Percentiles rank a stretch among this genome's conserved stretches.
These are phyloP conservation scores for Hondaea fermentalgiana DNA, from an alignment of 108 stramenopile genomes.

Conservation along the genomic window DNA sequence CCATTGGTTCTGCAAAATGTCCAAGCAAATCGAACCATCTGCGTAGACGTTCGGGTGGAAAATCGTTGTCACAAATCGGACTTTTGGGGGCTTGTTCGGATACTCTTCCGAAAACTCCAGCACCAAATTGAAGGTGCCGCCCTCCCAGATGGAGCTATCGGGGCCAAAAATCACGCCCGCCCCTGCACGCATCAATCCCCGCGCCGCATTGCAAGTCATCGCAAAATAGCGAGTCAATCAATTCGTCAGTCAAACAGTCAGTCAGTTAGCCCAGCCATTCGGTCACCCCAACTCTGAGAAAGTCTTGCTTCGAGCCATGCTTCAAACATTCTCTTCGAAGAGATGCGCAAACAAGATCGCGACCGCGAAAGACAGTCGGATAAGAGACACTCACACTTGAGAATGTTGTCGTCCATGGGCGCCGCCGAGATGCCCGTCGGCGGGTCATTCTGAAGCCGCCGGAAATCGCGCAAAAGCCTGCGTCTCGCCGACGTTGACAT, in stretches of 20 bases:
- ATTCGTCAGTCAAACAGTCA: not conserved
- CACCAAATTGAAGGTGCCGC: slow-evolving; percentile 83
- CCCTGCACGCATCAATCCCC: not conserved
- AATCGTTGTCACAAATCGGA: slow-evolving; percentile 95
- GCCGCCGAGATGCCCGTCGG: slow-evolving; percentile 94
- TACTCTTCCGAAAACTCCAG: slow-evolving; percentile 98
- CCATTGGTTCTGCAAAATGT: slow-evolving; percentile 99
- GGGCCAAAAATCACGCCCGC: slow-evolving; percentile 98
- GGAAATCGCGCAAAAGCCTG: slow-evolving; percentile 90
- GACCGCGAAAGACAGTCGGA: no score
- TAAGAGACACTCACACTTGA: slow-evolving; percentile 54
- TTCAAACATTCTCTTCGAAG: no score
- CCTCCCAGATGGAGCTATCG: slow-evolving; percentile 99
- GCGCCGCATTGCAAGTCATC: not conserved
- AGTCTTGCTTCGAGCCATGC: no score
- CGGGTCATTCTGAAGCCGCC: slow-evolving; percentile 93
- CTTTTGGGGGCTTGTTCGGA: slow-evolving; percentile 94
- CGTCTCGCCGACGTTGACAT: slow-evolving; percentile 94
- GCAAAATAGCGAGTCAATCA: slow-evolving; percentile 15
- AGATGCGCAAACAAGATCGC: no score
- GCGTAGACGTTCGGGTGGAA: slow-evolving; percentile 99
- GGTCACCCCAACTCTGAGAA: no score
- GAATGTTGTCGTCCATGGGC: slow-evolving; percentile 96
- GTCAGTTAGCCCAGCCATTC: no score
- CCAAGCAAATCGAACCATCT: slow-evolving; percentile 77